Evolutionary conservation across 306 rosid genomes (phyloP).

Genomic region (Ormosia semicastrata): DNA sequence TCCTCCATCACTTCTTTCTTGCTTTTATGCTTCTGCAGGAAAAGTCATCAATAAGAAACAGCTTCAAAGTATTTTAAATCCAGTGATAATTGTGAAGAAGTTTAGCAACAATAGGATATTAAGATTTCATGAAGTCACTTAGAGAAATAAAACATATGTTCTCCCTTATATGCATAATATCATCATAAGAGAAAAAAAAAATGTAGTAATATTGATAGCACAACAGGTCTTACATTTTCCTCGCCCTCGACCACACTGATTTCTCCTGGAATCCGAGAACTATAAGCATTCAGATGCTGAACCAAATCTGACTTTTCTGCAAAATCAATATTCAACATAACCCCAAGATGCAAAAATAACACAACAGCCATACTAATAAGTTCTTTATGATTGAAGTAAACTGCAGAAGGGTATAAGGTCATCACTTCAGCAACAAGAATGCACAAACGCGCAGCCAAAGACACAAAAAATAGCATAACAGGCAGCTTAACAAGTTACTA

Average conservation of each 20-base stretch:
- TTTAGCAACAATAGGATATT: neutral
- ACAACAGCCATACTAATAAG: neutral
- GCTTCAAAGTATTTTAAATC: conserved; percentile 8
- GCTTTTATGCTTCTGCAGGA: conserved; percentile 73
- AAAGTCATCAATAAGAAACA: conserved; percentile 20
- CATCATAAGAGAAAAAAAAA: neutral
- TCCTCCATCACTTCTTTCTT: conserved; percentile 89
- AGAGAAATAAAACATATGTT: neutral
- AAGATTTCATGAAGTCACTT: neutral
- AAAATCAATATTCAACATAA: conserved; percentile 26
- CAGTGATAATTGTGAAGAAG: neutral
- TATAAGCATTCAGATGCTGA: conserved; percentile 9
- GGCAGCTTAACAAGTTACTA: neutral
- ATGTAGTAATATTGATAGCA: neutral
- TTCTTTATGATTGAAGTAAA: neutral
- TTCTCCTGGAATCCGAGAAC: conserved; percentile 31
- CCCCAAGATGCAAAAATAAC: conserved; percentile 16
- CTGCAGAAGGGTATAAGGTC: neutral
- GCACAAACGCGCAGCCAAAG: neutral
- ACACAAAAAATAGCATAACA: neutral
- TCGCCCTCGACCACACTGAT: conserved; percentile 39
- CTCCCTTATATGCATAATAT: neutral
- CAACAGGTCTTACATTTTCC: conserved; percentile 54
- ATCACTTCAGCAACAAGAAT: neutral
- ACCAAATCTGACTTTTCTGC: conserved; percentile 39